Evolutionary conservation across 108 stramenopile species (phyloP), one percentile per base, ranked within the genome.

Genomic region (Cyclostephanos invisitatus): DNA sequence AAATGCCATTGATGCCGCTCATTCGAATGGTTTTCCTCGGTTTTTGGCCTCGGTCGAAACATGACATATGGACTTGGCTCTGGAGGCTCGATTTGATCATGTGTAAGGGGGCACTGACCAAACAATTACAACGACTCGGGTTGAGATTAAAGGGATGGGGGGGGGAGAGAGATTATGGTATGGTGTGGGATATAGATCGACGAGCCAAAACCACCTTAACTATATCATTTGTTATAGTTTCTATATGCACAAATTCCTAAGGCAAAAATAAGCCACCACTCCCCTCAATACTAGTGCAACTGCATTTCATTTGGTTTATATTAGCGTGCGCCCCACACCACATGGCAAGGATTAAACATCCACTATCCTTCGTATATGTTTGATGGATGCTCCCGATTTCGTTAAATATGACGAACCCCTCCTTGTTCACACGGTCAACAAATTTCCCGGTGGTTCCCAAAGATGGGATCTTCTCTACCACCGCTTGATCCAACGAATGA

Each of bases 311-410:
- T 53, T 53, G 51, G 28, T 58, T 27, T 15, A 58, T 58, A 14
- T 58, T 12, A 10, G 56, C 56, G 6, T 58, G 56, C 7, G 28
- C 56, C 3, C 56, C 56, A 27, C 56, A 58, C 56, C 56, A 58
- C 36, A 64, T 14, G 15, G 25, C 63, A 64, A 64, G 22, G 29
- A 64, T 29, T 11, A 64, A 12, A 42, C 63, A 64, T 37, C 63
- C 63, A 14, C 27, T 5, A 32, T 64, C 49, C 38, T 50, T 50
- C 36, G 63, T 64, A 17, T 64, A 64, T 27, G 48, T 27, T 32
- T 64, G 63, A 50, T 64, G 63, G 40, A 64, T 50, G 63, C 63
- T 64, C 15, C 63, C 63, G 5, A 64, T 42, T 50, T 64, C 36
- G 40, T 64, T 64, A 27, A 27, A 48, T 15, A 37, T 28, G 8